Evolutionary conservation across 345 rosid species (phyloP), one percentile per base, ranked within the genome.

Genomic region (Eucalyptus polybractea): DNA sequence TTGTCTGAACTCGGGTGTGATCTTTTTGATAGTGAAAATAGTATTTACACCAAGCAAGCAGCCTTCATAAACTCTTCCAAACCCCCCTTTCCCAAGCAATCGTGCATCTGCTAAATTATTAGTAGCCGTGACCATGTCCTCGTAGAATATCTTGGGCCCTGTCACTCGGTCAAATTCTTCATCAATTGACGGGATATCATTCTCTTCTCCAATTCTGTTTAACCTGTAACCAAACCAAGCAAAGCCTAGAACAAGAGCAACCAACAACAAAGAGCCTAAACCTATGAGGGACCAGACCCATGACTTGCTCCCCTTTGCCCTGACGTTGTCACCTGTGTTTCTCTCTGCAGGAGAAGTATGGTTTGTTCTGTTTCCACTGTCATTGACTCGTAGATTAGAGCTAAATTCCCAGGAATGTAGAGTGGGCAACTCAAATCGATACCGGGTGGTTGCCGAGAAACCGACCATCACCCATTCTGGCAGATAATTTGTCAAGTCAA

Each of bases 381-480:
- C 16, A 49, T 54, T 85, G 67, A 83, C 72, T 58, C 13, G 40
- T 29, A 89, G 54, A 58, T 76, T 54, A 10, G 91, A 89, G 45
- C 72, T 50, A 14, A 90, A 90, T 11, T 89, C 88, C 91, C 93
- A 90, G 10, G 88, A 90, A 27, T 49, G 14, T 54, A 90, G 86
- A 45, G 53, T 67, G 88, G 89, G 87, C 24, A 89, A 62, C 88
- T 87, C 89, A 16, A 31, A 80, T 10, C 7, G 27, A 11, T 3
- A 6, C 87, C 90, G 5, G 58, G 69, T 80, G 37, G 88, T 37
- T 4, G 86, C 89, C 16, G 93, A 91, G 88, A 91, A 91, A 49
- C 92, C 93, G 37, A 91, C 29, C 51, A 87, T 87, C 24, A 91
- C 90, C 88, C 89, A 89, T 49, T 90, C 91, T 19, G 90, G 90